Evolutionary conservation across 2,329 filamentous ascomycete genomes (phyloP).

Genomic region (Phialocephala subalpina): DNA sequence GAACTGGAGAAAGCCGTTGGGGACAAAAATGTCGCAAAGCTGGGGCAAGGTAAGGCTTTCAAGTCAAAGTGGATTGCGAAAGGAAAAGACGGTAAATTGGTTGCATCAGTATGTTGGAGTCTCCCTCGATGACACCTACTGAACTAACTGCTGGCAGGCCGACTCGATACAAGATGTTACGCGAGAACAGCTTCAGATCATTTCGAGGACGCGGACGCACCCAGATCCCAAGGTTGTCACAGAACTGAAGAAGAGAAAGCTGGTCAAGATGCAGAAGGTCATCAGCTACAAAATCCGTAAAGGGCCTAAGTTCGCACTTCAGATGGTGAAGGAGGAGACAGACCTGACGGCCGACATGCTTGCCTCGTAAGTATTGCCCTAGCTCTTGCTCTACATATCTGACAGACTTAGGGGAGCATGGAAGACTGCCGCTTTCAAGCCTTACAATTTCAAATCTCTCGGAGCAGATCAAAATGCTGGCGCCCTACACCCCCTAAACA

Average conservation of each 20-base stretch:
- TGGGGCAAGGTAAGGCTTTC: slow-evolving; percentile 96
- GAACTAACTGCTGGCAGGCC: slow-evolving; percentile 48
- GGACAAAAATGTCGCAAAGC: slow-evolving; percentile 76
- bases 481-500: slow-evolving; percentile 79
- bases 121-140: neutral
- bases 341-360: slow-evolving; percentile 96
- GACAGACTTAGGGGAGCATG: slow-evolving; percentile 71
- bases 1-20: slow-evolving; percentile 76
- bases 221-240: slow-evolving; percentile 77
- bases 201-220: slow-evolving; percentile 74
- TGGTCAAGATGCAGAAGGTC: slow-evolving; percentile 83
- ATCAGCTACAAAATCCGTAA: slow-evolving; percentile 86
- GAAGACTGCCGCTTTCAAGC: slow-evolving; percentile 91
- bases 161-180: slow-evolving; percentile 84
- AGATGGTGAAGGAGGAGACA: slow-evolving; percentile 92
- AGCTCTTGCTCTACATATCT: slow-evolving; percentile 24
- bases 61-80: slow-evolving; percentile 77
- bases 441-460: slow-evolving; percentile 77
- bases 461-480: slow-evolving; percentile 68
- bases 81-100: slow-evolving; percentile 63
- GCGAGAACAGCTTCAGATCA: slow-evolving; percentile 75
- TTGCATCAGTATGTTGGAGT: slow-evolving; percentile 55
- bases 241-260: slow-evolving; percentile 91
- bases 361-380: slow-evolving; percentile 54
- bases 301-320: slow-evolving; percentile 85